Base-by-base conservation (phyloP, 139 green algal genomes). In the Ettlia oleoabundans region DNA sequence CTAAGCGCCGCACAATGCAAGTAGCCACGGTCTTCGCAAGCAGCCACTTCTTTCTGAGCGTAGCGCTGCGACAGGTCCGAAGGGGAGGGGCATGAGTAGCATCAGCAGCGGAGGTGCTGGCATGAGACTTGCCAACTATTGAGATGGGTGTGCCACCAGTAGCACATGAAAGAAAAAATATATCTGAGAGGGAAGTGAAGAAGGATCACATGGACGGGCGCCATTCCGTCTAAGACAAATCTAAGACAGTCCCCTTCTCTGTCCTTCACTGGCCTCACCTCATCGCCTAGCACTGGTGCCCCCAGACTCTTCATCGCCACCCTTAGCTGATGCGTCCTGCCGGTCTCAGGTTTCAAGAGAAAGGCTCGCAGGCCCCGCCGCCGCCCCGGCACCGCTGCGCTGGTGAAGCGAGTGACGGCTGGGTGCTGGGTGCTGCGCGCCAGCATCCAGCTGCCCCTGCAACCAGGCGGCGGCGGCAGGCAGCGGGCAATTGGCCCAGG, bases 251-350 rank as follows among this genome's bases (percentile, higher is more conserved):
- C n/a, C n/a, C n/a, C n/a, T n/a, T n/a, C n/a, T n/a, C n/a, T n/a
- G n/a, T 28, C 55, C 15, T 22, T 15, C 55, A 9, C 21, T 18
- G 21, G 28, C 30, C 70, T n/a, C 73, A 80, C 73, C 73, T 47
- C 74, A 35, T 89, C 85, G 1, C 85, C 85, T 15, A 89, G 52
- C 58, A 89, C 76, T 1, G 85, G 83, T 1, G 84, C 68, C 10
- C 82, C 83, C 33, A 89, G 51, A 35, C 77, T 76, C 70, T 89
- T 89, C 41, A 86, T 40, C 35, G 76, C 78, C 35, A 90, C 86
- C 1, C 86, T 40, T n/a, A 90, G 64, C 81, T 90, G 86, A 71
- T 90, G 86, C 19, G 86, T 90, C 28, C 86, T 71, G 1, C 86
- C 86, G 2, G 84, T 90, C 40, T 79, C 76, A 4, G 86, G 86